A percentile compares a stretch with the other conserved stretches of the same genome.
Evolutionary conservation across 306 rosid genomes (phyloP).

Genomic region (Rosa lucieae): DNA sequence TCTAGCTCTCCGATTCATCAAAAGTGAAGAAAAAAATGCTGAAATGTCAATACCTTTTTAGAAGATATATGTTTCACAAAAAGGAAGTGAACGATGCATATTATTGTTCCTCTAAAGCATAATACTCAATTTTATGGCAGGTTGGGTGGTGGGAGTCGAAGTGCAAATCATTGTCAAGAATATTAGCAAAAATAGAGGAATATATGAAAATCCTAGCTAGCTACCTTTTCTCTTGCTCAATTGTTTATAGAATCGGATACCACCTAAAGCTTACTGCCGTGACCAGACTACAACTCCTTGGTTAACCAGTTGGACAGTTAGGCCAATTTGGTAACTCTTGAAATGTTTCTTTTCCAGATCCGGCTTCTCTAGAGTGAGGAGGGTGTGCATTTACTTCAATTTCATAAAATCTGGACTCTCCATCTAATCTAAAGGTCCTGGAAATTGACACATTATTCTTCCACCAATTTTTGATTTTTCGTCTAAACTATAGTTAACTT

Average conservation of each 20-base stretch:
- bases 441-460: too few species aligned
- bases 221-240: background rate
- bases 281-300: too few species aligned
- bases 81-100: background rate
- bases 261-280: background rate
- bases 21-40: background rate
- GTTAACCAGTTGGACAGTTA: too few species aligned
- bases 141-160: conserved; percentile 1
- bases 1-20: too few species aligned
- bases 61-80: background rate
- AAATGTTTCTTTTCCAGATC: too few species aligned
- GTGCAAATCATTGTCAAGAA: conserved; percentile 1
- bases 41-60: background rate
- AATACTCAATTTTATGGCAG: background rate
- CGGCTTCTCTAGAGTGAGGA: too few species aligned
- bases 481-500: too few species aligned
- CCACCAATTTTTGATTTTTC: too few species aligned
- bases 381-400: too few species aligned
- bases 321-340: too few species aligned
- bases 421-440: too few species aligned
- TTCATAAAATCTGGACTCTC: too few species aligned
- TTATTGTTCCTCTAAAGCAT: background rate
- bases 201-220: background rate
- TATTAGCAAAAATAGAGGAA: background rate
- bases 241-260: background rate